Conservation (phyloP, 225 moss, liverwort and hornwort species). For the Bryum argenteum region DNA sequence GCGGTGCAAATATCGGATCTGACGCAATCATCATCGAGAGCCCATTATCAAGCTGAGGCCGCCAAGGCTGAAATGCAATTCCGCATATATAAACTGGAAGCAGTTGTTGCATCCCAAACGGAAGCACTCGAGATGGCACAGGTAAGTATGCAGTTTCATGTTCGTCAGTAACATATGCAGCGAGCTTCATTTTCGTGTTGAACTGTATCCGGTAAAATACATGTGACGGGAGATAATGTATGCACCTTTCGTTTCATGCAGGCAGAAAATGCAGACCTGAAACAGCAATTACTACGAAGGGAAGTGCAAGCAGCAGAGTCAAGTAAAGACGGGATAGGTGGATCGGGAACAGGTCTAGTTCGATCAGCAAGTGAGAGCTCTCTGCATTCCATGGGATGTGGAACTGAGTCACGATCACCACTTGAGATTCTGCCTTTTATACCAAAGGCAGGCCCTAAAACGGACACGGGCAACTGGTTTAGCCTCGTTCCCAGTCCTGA, state of each 20-base stretch:
- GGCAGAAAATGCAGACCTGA: conserved; percentile 39
- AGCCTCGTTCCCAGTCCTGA: conserved; percentile 56
- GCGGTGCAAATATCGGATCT: conserved; percentile 34
- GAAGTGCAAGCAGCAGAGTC: conserved; percentile 34
- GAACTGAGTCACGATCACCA: conserved; percentile 35
- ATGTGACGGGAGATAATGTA: not conserved
- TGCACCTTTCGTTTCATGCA: conserved; percentile 24
- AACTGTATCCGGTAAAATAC: conserved; percentile 6
- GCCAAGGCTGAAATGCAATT: conserved; percentile 36
- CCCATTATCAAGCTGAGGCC: conserved; percentile 36
- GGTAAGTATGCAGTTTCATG: conserved; percentile 25
- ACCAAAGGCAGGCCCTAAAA: conserved; percentile 52
- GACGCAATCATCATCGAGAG: conserved; percentile 31
- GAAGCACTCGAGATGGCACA: conserved; percentile 33
- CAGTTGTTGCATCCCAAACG: conserved; percentile 35
- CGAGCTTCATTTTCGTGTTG: conserved; percentile 1
- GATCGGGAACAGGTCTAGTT: conserved; percentile 30
- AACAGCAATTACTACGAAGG: conserved; percentile 34
- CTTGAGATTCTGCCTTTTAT: conserved; percentile 39
- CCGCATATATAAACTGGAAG: conserved; percentile 39
- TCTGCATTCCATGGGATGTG: conserved; percentile 35
- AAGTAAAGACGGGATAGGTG: conserved; percentile 30
- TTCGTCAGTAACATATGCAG: not conserved
- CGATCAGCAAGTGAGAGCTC: conserved; percentile 55
- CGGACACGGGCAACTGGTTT: conserved; percentile 46